Percentiles rank a stretch among this genome's conserved stretches.
These are phyloP conservation scores for Rubia balearica DNA, from an alignment of 305 asterid genomes.

Conservation along the genomic window DNA sequence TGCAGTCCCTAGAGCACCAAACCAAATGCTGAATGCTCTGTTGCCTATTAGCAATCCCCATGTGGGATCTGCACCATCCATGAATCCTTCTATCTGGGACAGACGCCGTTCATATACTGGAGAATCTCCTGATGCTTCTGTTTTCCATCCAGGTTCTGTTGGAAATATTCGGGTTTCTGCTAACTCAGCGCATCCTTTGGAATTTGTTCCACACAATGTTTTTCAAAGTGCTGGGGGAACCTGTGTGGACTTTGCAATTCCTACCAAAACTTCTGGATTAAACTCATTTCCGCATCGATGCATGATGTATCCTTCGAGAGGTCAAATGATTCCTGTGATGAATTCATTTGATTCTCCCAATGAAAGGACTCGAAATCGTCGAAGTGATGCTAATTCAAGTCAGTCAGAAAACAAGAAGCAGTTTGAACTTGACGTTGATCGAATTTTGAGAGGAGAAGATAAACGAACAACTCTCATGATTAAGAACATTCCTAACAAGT, in stretches of 20 bases:
- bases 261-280: slow-evolving; percentile 62
- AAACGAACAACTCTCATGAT: slow-evolving; percentile 98
- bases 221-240: slow-evolving; percentile 60
- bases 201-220: slow-evolving; percentile 61
- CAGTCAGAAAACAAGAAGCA: slow-evolving; percentile 87
- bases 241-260: slow-evolving; percentile 57
- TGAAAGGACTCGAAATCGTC: slow-evolving; percentile 72
- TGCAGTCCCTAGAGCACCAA: slow-evolving; percentile 70
- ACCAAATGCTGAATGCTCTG: slow-evolving; percentile 55
- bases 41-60: slow-evolving; percentile 72
- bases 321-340: slow-evolving; percentile 85
- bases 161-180: slow-evolving; percentile 82
- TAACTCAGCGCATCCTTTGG: slow-evolving; percentile 74
- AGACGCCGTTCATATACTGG: slow-evolving; percentile 59
- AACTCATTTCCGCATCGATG: slow-evolving; percentile 82
- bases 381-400: slow-evolving; percentile 57
- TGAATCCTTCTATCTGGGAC: slow-evolving; percentile 82
- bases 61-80: slow-evolving; percentile 92
- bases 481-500: slow-evolving; percentile 99
- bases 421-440: slow-evolving; percentile 91
- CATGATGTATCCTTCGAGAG: slow-evolving; percentile 84
- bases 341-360: slow-evolving; percentile 75
- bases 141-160: slow-evolving; percentile 86
- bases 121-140: slow-evolving; percentile 84
- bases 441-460: slow-evolving; percentile 87